phyloP scores from a whole-genome alignment of 768 basidiomycete species.

The Termitomyces sp. region DNA sequence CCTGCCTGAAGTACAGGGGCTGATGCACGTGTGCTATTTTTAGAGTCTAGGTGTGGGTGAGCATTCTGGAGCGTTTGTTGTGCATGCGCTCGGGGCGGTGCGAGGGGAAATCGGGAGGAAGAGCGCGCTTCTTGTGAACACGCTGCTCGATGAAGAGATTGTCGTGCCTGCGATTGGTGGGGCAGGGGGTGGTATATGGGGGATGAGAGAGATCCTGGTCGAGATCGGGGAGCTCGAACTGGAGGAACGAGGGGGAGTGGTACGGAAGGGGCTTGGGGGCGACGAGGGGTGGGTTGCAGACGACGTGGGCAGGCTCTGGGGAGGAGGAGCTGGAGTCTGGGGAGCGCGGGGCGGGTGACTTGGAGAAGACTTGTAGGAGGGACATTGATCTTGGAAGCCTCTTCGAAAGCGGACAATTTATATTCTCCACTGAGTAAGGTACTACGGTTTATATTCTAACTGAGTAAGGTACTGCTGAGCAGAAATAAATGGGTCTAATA shows the following conservation, averaged over 20 bases:
- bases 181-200: conserved; percentile 41
- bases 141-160: conserved; percentile 10
- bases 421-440: conserved; percentile 22
- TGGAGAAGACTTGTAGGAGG: conserved; percentile 8
- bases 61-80: conserved; percentile 11
- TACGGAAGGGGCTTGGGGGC: conserved; percentile 67
- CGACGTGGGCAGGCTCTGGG: conserved; percentile 37
- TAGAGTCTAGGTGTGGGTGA: conserved; percentile 11
- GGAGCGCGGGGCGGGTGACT: background rate
- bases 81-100: conserved; percentile 6
- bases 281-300: conserved; percentile 60
- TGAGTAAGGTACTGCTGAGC: conserved; percentile 7
- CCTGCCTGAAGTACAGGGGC: background rate
- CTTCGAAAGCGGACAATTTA: conserved; percentile 22
- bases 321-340: conserved; percentile 25
- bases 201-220: conserved; percentile 69
- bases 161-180: conserved; percentile 47
- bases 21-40: conserved; percentile 1
- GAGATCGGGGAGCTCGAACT: conserved; percentile 60
- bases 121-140: conserved; percentile 13
- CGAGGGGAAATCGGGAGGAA: background rate
- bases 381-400: no score
- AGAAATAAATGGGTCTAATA: background rate
- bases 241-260: conserved; percentile 64
- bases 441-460: conserved; percentile 22